Percentiles rank a stretch among this genome's conserved stretches.
These are phyloP conservation scores for Pelargonium myrrhifolium DNA, from an alignment of 441 rosid genomes.

Conservation along the genomic window DNA sequence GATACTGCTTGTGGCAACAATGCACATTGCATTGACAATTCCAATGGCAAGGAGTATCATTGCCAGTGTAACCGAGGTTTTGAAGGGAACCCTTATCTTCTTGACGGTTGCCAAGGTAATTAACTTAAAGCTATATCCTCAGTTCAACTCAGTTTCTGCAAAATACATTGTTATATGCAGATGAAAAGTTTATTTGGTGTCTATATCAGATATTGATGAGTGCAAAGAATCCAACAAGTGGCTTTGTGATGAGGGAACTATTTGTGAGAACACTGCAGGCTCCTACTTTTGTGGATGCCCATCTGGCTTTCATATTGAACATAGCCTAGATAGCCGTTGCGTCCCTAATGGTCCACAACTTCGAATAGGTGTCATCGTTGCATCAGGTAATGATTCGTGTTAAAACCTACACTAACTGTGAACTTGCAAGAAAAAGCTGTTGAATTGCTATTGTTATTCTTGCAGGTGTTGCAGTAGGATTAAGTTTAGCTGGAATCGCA, in stretches of 20 bases:
- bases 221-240: not conserved
- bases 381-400: conserved; percentile 6
- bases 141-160: too few relatives aligned
- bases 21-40: conserved; percentile 6
- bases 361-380: not conserved
- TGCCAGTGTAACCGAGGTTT: conserved; percentile 4
- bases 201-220: conserved; percentile 12
- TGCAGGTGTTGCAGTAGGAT: conserved; percentile 11
- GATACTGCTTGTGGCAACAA: conserved; percentile 11
- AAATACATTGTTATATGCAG: too few relatives aligned
- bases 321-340: not conserved
- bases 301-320: conserved; percentile 6
- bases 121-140: too few relatives aligned
- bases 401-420: too few relatives aligned
- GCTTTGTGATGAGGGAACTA: conserved; percentile 7
- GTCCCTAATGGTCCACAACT: not conserved
- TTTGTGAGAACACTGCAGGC: conserved; percentile 9
- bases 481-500: not conserved
- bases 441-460: not conserved
- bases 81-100: conserved; percentile 18
- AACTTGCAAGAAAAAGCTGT: too few relatives aligned
- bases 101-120: conserved; percentile 15
- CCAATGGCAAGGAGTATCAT: not conserved
- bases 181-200: not conserved
- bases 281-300: conserved; percentile 15